Evolutionary conservation across 768 basidiomycete species (phyloP).

Genomic region (Imleria badia): DNA sequence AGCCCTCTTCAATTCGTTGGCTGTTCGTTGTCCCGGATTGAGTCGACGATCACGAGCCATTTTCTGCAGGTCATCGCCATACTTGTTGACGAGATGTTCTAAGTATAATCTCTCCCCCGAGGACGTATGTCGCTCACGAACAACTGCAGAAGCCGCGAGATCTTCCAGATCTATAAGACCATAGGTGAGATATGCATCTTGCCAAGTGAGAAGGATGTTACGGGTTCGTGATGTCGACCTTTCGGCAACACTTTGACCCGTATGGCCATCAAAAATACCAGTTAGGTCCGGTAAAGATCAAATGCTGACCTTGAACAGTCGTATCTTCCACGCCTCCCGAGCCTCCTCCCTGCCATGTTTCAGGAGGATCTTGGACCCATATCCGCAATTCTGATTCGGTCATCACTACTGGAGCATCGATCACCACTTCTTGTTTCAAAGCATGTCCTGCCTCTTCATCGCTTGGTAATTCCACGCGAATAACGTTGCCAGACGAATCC

Average conservation of each 20-base stretch:
- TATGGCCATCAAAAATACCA: background rate
- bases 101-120: conserved; percentile 69
- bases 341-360: background rate
- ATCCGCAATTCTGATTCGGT: conserved; percentile 16
- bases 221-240: conserved; percentile 1
- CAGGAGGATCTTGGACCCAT: conserved; percentile 17
- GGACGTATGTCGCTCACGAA: conserved; percentile 63
- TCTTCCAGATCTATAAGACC: conserved; percentile 59
- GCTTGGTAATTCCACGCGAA: conserved; percentile 64
- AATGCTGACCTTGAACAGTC: conserved; percentile 36
- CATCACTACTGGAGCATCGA: conserved; percentile 36
- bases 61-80: conserved; percentile 67
- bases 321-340: background rate
- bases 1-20: conserved; percentile 69
- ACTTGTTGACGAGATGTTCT: conserved; percentile 57
- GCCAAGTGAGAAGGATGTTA: background rate
- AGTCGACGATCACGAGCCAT: conserved; percentile 82
- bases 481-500: conserved; percentile 73
- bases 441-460: conserved; percentile 39
- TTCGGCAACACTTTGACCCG: background rate
- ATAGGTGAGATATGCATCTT: conserved; percentile 11
- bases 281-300: background rate
- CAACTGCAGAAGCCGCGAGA: conserved; percentile 48
- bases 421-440: conserved; percentile 32
- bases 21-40: conserved; percentile 84